Evolutionary conservation across 352 stramenopile species (phyloP).

Genomic region (Vaucheria bursata): DNA sequence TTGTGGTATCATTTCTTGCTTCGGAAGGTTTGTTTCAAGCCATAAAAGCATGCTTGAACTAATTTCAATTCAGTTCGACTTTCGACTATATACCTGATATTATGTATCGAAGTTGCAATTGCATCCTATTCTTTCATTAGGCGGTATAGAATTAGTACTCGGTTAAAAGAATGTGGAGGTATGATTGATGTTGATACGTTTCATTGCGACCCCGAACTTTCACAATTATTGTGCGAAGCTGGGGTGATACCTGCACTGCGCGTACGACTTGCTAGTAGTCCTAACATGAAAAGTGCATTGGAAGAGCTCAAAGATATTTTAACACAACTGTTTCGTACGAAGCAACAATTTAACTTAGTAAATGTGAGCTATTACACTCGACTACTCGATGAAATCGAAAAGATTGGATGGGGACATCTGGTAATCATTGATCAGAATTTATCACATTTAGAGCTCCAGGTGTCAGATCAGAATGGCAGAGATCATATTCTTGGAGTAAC

Average conservation of each 20-base stretch:
- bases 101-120: background rate
- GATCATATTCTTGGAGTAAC: constrained; percentile 19
- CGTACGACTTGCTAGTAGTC: constrained; percentile 16
- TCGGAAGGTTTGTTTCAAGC: constrained; percentile 3
- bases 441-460: constrained; percentile 24
- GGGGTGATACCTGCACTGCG: constrained; percentile 16
- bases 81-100: background rate
- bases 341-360: background rate
- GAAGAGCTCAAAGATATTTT: constrained; percentile 32
- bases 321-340: constrained; percentile 20
- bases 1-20: constrained; percentile 3
- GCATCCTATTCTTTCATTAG: constrained; percentile 3
- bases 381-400: constrained; percentile 35
- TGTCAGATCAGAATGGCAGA: constrained; percentile 20
- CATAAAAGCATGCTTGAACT: background rate
- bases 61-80: background rate
- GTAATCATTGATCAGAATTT: constrained; percentile 30
- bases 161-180: background rate
- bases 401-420: constrained; percentile 28
- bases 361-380: constrained; percentile 32
- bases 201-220: constrained; percentile 36
- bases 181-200: constrained; percentile 23
- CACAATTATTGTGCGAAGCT: constrained; percentile 1
- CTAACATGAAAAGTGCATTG: constrained; percentile 29
- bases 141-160: constrained; percentile 21